Evolutionary conservation across 2,329 filamentous ascomycete species (phyloP), one percentile per base, ranked within the genome.

Genomic region (Eutypella sp.): DNA sequence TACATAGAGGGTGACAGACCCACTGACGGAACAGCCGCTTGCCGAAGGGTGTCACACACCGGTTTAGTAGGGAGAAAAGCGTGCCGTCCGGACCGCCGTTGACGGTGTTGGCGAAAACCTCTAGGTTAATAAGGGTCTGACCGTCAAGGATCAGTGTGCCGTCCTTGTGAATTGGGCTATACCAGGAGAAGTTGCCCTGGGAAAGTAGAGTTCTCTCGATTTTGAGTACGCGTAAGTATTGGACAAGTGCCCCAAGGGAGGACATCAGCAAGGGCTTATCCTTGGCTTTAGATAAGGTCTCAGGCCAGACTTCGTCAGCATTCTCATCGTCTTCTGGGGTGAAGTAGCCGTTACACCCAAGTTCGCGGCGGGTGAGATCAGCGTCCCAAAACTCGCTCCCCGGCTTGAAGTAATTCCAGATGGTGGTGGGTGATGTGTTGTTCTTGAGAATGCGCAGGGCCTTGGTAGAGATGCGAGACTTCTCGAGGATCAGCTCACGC

Each of bases 51-150:
- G 93, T 97, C 51, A 96, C 85, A 62, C 93, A 99, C 42, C 89
- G 83, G 65, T 99, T 97, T 43, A 99, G 78, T 52, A 99, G 81
- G 42, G 79, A 80, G 67, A 97, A 99, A 2, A 99, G 70, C 0
- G 93, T 97, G 6, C 93, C 93, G 33, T 95, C 87, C 1, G 76
- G 64, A 13, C 89, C 83, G 7, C 91, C 92, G 60, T 96, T 92
- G 54, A 87, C 89, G 0, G 85, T 91, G 66, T 99, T 99, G 56
- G 89, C 80, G 57, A 99, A 99, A 5, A 99, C 81, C 63, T 99
- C 93, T n/a, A 99, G 82, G 60, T 99, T 99, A 73, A 95, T 95
- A 56, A 99, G 75, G 19, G 91, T 97, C 63, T 99, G 93, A 1
- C 93, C 93, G 57, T 99, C 93, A 1, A 99, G 77, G 9, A 99